phyloP scores from a whole-genome alignment of 75 land plant genomes.

The Selaginella tamariscina region DNA sequence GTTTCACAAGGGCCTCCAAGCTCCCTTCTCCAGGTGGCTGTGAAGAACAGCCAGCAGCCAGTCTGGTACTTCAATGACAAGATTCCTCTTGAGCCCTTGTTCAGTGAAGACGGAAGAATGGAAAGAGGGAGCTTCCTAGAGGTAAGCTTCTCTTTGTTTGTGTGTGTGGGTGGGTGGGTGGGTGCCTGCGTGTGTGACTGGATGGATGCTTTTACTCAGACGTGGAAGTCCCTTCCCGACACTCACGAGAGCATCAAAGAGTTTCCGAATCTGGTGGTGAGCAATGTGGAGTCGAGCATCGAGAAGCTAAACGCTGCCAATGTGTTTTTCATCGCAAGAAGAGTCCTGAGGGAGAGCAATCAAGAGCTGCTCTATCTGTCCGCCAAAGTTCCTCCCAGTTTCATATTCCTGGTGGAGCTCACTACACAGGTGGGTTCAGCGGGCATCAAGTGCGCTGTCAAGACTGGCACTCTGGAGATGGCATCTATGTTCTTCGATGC shows the following conservation, averaged over 20 bases:
- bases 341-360: slow-evolving; percentile 66
- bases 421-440: slow-evolving; percentile 47
- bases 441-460: slow-evolving; percentile 89
- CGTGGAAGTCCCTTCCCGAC: slow-evolving; percentile 98
- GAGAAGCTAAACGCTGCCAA: slow-evolving; percentile 65
- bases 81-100: slow-evolving; percentile 55
- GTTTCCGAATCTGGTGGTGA: slow-evolving; percentile 42
- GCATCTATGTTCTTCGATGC: slow-evolving; percentile 92
- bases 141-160: slow-evolving; percentile 34
- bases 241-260: slow-evolving; percentile 77
- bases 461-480: slow-evolving; percentile 86
- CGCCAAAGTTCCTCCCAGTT: slow-evolving; percentile 51
- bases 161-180: background rate
- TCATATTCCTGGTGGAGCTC: slow-evolving; percentile 78
- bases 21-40: slow-evolving; percentile 82
- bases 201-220: slow-evolving; percentile 29
- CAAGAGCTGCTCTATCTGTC: slow-evolving; percentile 86
- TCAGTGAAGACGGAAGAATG: slow-evolving; percentile 88
- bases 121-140: slow-evolving; percentile 79
- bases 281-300: slow-evolving; percentile 53
- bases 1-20: slow-evolving; percentile 75
- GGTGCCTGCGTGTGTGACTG: background rate
- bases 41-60: slow-evolving; percentile 95
- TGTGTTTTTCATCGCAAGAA: slow-evolving; percentile 84
- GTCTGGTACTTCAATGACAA: slow-evolving; percentile 99